Base-by-base conservation (phyloP, 2,329 filamentous ascomycete species). In the Tolypocladium tundrense region DNA sequence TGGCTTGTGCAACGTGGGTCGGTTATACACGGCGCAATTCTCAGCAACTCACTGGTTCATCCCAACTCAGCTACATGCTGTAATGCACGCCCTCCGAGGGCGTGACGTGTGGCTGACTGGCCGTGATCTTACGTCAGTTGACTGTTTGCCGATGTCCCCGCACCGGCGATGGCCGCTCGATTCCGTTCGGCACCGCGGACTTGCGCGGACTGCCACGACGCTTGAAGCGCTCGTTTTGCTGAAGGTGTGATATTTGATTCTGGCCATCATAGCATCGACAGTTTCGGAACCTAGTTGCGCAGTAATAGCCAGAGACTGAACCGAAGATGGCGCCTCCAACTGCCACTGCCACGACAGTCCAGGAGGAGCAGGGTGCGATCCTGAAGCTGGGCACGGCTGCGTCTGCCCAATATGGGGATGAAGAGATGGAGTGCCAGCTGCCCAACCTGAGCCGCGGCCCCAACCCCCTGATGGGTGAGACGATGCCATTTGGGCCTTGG, bases 391-490 rank as follows among this genome's bases (percentile, higher is more conserved):
- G 53, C 16, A 37, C 55, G 41, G 39, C 53, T 16, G 41, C 24
- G 21, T 5, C 19, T 9, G 21, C 31, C 41, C 11, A n/a, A 5
- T 45, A 56, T n/a, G 59, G 61, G 13, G 37, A 55, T 7, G 58
- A 58, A 21, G 60, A 62, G 55, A 54, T 61, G 62, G 60, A 61
- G 53, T 60, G 50, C 27, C 61, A 63, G 43, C 54, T 64, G 16
- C 40, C 57, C 6, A 60, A 39, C 39, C 48, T 67, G 55, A 67
- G 64, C 58, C 63, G 63, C 39, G 65, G 65, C 3, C 63, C 63
- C 4, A 67, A 67, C 40, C 62, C 62, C 39, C 60, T 67, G 1
- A 55, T 42, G 57, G 65, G 65, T 66, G 57, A 27, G 57, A n/a
- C 10, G 16, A 35, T 35, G 31, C 31, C 31, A 11, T n/a, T 39